These are phyloP conservation scores for Ceratocystis huliohia DNA, from an alignment of 2,329 filamentous ascomycete genomes.

Conservation along the genomic window DNA sequence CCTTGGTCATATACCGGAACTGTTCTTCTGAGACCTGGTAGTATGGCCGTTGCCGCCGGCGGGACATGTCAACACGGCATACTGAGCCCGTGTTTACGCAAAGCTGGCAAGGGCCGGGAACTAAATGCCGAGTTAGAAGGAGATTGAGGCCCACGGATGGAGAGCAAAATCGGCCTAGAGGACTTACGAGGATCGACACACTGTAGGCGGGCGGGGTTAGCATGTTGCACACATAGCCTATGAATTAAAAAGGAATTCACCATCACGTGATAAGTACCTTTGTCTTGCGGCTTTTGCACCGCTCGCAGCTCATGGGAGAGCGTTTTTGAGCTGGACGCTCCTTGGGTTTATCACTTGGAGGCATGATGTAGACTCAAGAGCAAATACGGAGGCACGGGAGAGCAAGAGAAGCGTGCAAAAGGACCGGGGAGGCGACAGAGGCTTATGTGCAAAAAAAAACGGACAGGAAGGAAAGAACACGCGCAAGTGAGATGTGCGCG, in stretches of 20 bases:
- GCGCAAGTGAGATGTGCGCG: background rate
- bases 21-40: slow-evolving; percentile 27
- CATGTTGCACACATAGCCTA: background rate
- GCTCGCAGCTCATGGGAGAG: slow-evolving; percentile 26
- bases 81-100: slow-evolving; percentile 25
- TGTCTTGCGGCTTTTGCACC: slow-evolving; percentile 26
- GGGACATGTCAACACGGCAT: slow-evolving; percentile 25
- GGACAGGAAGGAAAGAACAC: background rate
- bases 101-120: slow-evolving; percentile 26
- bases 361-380: slow-evolving; percentile 1
- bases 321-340: slow-evolving; percentile 23
- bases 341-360: background rate
- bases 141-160: background rate
- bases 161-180: too few species aligned
- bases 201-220: slow-evolving; percentile 13
- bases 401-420: background rate
- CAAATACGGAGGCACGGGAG: background rate
- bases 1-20: slow-evolving; percentile 26
- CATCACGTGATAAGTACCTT: slow-evolving; percentile 24
- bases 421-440: background rate
- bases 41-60: slow-evolving; percentile 26
- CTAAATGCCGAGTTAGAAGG: slow-evolving; percentile 14
- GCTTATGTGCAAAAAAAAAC: background rate
- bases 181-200: slow-evolving; percentile 20
- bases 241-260: slow-evolving; percentile 12